Base-by-base conservation (phyloP, 139 green algal genomes). In the Nannochloris sp. region DNA sequence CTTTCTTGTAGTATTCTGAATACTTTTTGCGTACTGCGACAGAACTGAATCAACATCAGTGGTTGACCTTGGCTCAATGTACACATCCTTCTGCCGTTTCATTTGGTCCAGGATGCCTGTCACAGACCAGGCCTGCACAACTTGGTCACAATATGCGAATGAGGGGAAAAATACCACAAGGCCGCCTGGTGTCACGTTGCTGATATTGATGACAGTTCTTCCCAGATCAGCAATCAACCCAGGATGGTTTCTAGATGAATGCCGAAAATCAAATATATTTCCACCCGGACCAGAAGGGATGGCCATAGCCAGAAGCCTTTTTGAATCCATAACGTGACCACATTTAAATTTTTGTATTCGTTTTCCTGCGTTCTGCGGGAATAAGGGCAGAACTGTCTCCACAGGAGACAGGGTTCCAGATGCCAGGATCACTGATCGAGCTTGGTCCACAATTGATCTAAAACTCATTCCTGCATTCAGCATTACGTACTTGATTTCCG, bases 151-250 rank as follows among this genome's bases (percentile, higher is more conserved):
- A 62, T 95, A 92, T 0, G 62, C 67, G 71, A 95, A 97, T 30
- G 86, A 96, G 2, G 92, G 87, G 30, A 91, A 87, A 73, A 99
- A 99, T 5, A 83, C 83, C 14, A 97, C 85, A 28, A 96, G 56
- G 0, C 93, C 93, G 40, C 66, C 72, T 13, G 66, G 72, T 12
- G 46, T 40, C 53, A 55, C 58, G 14, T 13, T 62, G 62, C 77
- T 84, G 26, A 90, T 53, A 44, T 95, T 91, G 12, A 84, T 12
- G 45, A 93, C 68, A 66, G 93, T 66, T 43, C 81, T 68, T 6
- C 82, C 84, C 10, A 91, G 63, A 78, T 91, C 80, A 28, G 89
- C 79, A 44, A 92, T 60, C n/a, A 80, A 77, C 2, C 29, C 67
- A 1, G 56, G 46, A 11, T 61, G 48, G 17, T 53, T 36, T 3